These are phyloP conservation scores for Trypanosoma theileri DNA, from an alignment of 208 protist species.

Conservation along the genomic window DNA sequence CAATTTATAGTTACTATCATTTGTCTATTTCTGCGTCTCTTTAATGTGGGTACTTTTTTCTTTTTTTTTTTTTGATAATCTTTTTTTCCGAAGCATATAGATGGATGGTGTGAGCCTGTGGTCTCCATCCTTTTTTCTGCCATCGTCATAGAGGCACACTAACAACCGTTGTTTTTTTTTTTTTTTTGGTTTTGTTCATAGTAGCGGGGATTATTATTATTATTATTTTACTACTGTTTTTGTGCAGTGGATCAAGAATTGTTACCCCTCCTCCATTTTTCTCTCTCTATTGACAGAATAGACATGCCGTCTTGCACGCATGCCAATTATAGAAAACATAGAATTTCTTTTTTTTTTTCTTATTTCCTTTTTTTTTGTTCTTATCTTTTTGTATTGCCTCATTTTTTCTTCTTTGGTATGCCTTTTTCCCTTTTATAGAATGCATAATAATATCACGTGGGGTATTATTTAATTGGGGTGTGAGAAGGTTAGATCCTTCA, in stretches of 20 bases:
- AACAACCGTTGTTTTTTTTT: no score
- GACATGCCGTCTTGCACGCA: no score
- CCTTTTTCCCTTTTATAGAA: no score
- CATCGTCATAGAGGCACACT: no score
- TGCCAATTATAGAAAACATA: not conserved
- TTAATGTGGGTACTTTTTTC: not conserved
- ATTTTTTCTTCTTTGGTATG: not conserved
- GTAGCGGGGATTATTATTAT: no score
- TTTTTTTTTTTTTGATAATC: conserved; percentile 2
- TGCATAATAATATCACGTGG: no score
- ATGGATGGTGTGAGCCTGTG: no score
- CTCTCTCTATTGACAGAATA: not conserved
- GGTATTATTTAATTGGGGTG: no score
- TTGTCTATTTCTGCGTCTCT: not conserved
- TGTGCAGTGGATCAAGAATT: not conserved
- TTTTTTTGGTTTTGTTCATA: no score
- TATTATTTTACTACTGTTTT: not conserved
- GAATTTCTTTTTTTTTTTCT: conserved; percentile 2
- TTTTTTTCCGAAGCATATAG: not conserved
- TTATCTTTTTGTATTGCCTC: not conserved
- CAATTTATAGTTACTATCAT: not conserved
- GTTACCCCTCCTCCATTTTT: not conserved
- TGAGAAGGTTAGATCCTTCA: no score
- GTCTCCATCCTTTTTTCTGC: no score
- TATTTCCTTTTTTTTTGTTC: not conserved